phyloP scores from a whole-genome alignment of 441 rosid genomes.

The Euphorbia schlechtendalii region DNA sequence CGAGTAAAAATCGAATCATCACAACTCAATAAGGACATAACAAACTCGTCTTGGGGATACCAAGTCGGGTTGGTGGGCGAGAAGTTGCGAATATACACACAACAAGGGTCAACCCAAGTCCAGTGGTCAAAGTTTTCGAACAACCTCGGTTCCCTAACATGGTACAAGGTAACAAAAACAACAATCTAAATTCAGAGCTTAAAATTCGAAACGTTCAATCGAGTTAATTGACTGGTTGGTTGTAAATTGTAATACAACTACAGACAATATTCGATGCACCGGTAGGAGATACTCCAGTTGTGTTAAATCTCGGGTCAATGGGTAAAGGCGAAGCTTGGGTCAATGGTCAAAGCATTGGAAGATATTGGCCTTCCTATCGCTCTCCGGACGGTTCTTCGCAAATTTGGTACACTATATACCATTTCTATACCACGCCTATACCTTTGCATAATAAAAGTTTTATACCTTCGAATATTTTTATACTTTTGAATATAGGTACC shows the following conservation, averaged over 20 bases:
- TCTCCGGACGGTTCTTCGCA: conserved; percentile 60
- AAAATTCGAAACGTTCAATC: too few species aligned
- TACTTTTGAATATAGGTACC: conserved; percentile 27
- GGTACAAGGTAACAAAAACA: conserved; percentile 49
- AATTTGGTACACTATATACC: conserved; percentile 31
- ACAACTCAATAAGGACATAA: conserved; percentile 18
- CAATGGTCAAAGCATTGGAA: conserved; percentile 73
- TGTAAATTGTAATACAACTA: too few species aligned
- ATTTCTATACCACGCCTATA: too few species aligned
- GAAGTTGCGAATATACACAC: conserved; percentile 31
- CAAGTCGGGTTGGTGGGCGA: conserved; percentile 60
- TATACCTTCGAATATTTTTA: too few species aligned
- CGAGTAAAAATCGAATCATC: conserved; percentile 23
- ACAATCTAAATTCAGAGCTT: too few species aligned
- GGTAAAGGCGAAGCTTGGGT: conserved; percentile 91
- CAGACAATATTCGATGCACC: conserved; percentile 63
- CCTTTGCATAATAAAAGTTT: too few species aligned
- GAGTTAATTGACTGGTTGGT: too few species aligned
- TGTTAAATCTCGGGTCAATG: conserved; percentile 66
- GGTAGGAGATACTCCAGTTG: conserved; percentile 45
- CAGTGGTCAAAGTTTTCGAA: conserved; percentile 33
- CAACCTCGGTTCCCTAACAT: conserved; percentile 30
- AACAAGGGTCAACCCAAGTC: conserved; percentile 29
- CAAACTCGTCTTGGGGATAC: conserved; percentile 47
- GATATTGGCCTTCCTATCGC: conserved; percentile 67